Conservation (phyloP, 768 basidiomycete genomes). For the Zangia roseola region DNA sequence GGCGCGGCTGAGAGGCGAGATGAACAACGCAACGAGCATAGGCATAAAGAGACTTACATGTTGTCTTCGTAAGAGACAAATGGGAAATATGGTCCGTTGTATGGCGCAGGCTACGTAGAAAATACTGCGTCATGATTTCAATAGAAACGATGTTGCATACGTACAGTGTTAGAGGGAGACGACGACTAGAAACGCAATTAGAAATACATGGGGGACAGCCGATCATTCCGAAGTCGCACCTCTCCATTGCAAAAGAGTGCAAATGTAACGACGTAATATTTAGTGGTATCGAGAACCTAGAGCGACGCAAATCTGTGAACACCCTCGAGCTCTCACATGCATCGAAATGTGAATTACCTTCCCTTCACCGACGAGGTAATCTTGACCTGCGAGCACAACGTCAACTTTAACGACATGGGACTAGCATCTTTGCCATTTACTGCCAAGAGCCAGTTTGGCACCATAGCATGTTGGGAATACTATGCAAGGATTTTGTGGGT, state of each 20-base stretch:
- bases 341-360: constrained; percentile 35
- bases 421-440: constrained; percentile 31
- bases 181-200: constrained; percentile 42
- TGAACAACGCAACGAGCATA: not conserved
- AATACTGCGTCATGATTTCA: not conserved
- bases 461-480: constrained; percentile 63
- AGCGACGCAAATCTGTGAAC: not conserved
- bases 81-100: constrained; percentile 62
- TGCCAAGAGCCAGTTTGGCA: constrained; percentile 42
- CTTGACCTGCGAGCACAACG: constrained; percentile 37
- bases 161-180: constrained; percentile 55
- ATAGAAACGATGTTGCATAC: not conserved
- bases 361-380: constrained; percentile 49
- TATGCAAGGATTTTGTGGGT: constrained; percentile 51
- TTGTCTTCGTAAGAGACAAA: constrained; percentile 57
- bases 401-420: not conserved
- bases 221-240: constrained; percentile 28
- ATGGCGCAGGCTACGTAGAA: constrained; percentile 44
- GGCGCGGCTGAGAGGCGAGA: constrained; percentile 40
- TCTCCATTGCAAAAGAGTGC: constrained; percentile 60
- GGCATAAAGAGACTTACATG: constrained; percentile 35
- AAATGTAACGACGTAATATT: constrained; percentile 57
- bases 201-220: not conserved
- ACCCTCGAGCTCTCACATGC: not conserved
- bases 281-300: constrained; percentile 47